Base-by-base conservation (phyloP, 441 rosid species). In the Populus trichocarpa region DNA sequence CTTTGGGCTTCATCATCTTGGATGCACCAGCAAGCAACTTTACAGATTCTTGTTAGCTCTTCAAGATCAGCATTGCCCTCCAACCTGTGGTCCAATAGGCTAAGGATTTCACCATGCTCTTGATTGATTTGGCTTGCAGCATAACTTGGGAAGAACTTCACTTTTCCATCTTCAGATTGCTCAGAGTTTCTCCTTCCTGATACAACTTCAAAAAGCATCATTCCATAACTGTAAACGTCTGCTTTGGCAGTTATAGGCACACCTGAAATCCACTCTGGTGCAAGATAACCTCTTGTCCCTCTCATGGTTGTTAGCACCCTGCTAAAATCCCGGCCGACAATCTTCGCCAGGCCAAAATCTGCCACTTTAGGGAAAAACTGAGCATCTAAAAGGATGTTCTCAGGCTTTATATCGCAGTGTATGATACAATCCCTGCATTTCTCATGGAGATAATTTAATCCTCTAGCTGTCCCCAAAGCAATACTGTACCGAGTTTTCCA, bases 381-480 rank as follows among this genome's bases (percentile, higher is more conserved):
- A 7, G 86, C 80, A 42, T 91, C 97, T 59, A 92, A 70, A 70
- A 92, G 88, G 75, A 91, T 90, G 90, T 90, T 94, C 67, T 90
- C 96, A 0, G 98, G 98, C 82, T 92, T 94, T 35, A 94, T 87
- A 76, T 93, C 95, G 18, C 92, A 93, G 71, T 92, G 98, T 57
- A 92, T 89, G 77, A 94, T 94, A 80, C 93, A 92, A 46, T 92
- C 97, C 83, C 91, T 79, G 75, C 97, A 94, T 69, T 91, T 88
- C 13, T 92, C 91, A n/a, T 94, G 96, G 40, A 92, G 86, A 81
- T 94, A 91, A 35, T 88, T 79, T 79, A 94, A 76, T 25, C 97
- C 98, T 88, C 91, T 79, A 14, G 95, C 90, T 5, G 85, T 90
- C 3, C 96, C 97, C 67, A 94, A 42, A 13, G 91, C 91, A 33